Percentiles rank a stretch among this genome's conserved stretches.
Evolutionary conservation across 2,329 filamentous ascomycete species (phyloP).

Genomic region (Beauveria pseudobassiana): DNA sequence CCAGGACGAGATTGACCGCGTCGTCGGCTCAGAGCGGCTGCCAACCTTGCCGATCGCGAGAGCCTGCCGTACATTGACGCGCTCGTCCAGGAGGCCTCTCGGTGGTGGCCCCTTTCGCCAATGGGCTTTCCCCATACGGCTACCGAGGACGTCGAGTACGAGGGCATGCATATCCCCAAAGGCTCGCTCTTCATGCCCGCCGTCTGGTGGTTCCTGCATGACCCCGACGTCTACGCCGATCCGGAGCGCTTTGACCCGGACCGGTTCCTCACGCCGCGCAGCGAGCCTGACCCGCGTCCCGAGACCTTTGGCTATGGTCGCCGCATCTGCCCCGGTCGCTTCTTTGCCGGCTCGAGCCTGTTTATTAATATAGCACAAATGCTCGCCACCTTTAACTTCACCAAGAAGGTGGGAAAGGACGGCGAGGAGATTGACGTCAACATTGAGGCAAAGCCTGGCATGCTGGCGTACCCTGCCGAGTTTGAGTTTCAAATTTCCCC

Average conservation of each 20-base stretch:
- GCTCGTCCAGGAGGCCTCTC: slow-evolving; percentile 7
- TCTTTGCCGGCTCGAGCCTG: slow-evolving; percentile 24
- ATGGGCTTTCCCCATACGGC: slow-evolving; percentile 32
- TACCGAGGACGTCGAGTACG: slow-evolving; percentile 20
- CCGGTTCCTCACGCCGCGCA: slow-evolving; percentile 21
- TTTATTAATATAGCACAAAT: slow-evolving; percentile 31
- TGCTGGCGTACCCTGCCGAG: background rate
- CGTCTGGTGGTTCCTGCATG: slow-evolving; percentile 44
- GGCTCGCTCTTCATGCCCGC: slow-evolving; percentile 19
- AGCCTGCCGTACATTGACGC: slow-evolving; percentile 33
- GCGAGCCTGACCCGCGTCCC: slow-evolving; percentile 21
- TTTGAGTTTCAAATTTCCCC: background rate
- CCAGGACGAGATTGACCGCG: slow-evolving; percentile 33
- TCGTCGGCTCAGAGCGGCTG: slow-evolving; percentile 33
- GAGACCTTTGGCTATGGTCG: slow-evolving; percentile 30
- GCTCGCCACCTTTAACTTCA: slow-evolving; percentile 35
- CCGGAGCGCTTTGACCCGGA: slow-evolving; percentile 27
- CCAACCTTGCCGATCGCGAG: slow-evolving; percentile 33
- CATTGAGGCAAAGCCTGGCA: background rate
- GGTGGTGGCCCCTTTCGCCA: slow-evolving; percentile 25
- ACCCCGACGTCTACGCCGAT: slow-evolving; percentile 55
- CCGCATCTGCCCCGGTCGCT: slow-evolving; percentile 26
- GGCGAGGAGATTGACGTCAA: background rate
- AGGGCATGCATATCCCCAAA: slow-evolving; percentile 14
- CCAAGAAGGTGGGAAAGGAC: background rate